Evolutionary conservation across 2,329 filamentous ascomycete genomes (phyloP).

Genomic region (Fusarium sp.): DNA sequence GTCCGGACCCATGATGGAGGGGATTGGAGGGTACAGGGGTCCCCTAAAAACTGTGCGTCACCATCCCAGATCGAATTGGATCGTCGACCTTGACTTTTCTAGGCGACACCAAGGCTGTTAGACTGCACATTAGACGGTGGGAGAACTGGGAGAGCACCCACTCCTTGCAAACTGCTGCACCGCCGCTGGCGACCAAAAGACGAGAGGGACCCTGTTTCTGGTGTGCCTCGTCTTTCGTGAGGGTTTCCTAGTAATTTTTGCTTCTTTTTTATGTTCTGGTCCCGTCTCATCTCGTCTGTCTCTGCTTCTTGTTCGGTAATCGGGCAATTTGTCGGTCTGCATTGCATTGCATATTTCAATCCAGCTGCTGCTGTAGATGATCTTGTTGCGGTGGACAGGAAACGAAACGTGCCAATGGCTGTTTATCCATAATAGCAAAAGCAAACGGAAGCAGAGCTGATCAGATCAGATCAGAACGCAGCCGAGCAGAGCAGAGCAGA

Average conservation of each 20-base stretch:
- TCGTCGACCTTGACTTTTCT: conserved; percentile 34
- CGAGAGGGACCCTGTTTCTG: conserved; percentile 20
- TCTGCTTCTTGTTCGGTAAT: conserved; percentile 12
- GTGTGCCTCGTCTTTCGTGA: conserved; percentile 2
- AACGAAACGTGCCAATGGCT: conserved; percentile 29
- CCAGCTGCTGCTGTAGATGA: conserved; percentile 29
- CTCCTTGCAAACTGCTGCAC: conserved; percentile 15
- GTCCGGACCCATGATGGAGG: conserved; percentile 35
- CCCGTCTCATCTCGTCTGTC: background rate
- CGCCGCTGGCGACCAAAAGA: conserved; percentile 38
- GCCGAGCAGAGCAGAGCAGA: conserved; percentile 8
- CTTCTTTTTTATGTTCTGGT: conserved; percentile 1
- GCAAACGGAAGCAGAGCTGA: background rate
- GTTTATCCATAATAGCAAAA: conserved; percentile 24
- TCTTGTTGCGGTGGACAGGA: conserved; percentile 36
- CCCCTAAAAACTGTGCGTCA: conserved; percentile 45
- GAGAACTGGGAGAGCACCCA: conserved; percentile 24
- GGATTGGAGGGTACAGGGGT: conserved; percentile 20
- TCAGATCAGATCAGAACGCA: too few species aligned
- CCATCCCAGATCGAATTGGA: conserved; percentile 45
- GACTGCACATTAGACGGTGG: conserved; percentile 12
- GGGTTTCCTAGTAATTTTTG: background rate
- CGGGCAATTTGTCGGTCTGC: conserved; percentile 15
- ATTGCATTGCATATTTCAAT: conserved; percentile 13
- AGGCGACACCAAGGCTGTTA: conserved; percentile 6